Conservation (phyloP, 1,284 basidiomycete species). For the Malassezia globosa region DNA sequence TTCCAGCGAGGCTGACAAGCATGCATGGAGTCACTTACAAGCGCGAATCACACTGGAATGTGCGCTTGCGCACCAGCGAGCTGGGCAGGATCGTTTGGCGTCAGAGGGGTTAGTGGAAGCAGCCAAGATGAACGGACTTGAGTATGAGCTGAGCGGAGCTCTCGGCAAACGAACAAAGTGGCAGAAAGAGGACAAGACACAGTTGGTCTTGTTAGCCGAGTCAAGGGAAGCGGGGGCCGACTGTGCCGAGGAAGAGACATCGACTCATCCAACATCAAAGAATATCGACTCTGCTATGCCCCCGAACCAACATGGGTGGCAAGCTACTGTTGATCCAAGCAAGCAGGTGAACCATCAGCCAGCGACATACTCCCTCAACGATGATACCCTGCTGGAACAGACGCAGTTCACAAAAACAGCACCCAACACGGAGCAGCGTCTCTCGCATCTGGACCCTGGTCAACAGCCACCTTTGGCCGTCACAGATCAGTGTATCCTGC, state of each 20-base stretch:
- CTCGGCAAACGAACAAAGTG: conserved; percentile 90
- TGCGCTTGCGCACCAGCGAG: conserved; percentile 65
- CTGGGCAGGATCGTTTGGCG: conserved; percentile 66
- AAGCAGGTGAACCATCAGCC: conserved; percentile 51
- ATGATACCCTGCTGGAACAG: conserved; percentile 89
- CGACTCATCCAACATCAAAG: conserved; percentile 11
- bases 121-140: conserved; percentile 63
- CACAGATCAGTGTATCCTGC: conserved; percentile 39
- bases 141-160: conserved; percentile 85
- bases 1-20: not conserved
- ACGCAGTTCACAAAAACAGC: conserved; percentile 65
- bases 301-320: conserved; percentile 16
- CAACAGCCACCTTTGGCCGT: conserved; percentile 56
- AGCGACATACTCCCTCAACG: conserved; percentile 72
- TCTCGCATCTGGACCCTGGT: conserved; percentile 63
- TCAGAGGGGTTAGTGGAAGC: conserved; percentile 69
- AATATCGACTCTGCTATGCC: conserved; percentile 22
- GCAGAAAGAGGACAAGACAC: conserved; percentile 71
- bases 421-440: conserved; percentile 50
- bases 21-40: conserved; percentile 54
- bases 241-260: conserved; percentile 24
- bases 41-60: conserved; percentile 66
- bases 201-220: conserved; percentile 86
- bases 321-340: conserved; percentile 23
- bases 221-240: conserved; percentile 49